Base-by-base conservation (phyloP, 2,329 filamentous ascomycete genomes). In the Ciborinia camelliae region DNA sequence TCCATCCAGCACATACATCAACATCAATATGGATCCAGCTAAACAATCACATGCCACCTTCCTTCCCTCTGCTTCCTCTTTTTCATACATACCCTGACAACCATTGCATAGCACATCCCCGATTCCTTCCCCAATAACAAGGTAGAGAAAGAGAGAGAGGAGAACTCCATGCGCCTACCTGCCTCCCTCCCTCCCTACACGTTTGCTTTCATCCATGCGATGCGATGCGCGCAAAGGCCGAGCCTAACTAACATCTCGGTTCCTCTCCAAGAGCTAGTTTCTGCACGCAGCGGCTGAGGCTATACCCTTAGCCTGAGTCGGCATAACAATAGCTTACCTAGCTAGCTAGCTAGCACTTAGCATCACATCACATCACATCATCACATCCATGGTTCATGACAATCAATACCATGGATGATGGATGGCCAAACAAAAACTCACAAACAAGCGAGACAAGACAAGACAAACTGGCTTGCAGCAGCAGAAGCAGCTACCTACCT, bases 11-110 rank as follows among this genome's bases (percentile, higher is more conserved):
- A 48, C 61, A 37, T n/a, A n/a, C n/a, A n/a, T n/a, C n/a, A n/a
- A n/a, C n/a, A n/a, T n/a, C n/a, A n/a, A n/a, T n/a, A n/a, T n/a
- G n/a, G n/a, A n/a, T 35, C 30, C 47, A 35, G 41, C 12, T 26
- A 23, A 55, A 35, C 20, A 47, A 63, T 63, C 61, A 63, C 61
- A 63, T 57, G 61, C 48, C 39, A 35, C 61, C 39, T 45, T n/a
- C 30, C 51, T 48, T 45, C 28, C 30, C 51, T 59, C 35, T 59
- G 55, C 41, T 58, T 58, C 54, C 37, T 12, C 15, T 35, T 14
- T 35, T n/a, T n/a, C n/a, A n/a, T n/a, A n/a, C 37, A 23, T 26
- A 32, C 26, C 37, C 58, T 20, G 9, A 35, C 23, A 37, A 37
- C 28, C 41, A 57, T 20, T 35, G 61, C 41, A 63, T 59, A 23